Base-by-base conservation (phyloP, 164 flowering plant species). In the Tinospora cordifolia region DNA sequence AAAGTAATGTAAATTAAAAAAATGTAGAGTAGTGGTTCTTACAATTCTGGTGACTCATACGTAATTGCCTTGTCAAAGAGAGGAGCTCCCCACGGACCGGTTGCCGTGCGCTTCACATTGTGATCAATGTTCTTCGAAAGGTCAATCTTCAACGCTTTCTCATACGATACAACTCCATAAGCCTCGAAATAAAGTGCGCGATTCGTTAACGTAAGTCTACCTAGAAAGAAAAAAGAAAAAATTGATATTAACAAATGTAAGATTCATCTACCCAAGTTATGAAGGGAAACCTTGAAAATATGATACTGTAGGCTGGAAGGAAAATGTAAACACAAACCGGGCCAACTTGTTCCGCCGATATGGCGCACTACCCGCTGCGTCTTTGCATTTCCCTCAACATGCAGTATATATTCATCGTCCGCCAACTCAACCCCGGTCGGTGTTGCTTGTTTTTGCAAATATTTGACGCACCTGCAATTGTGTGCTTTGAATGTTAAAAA, bases 61-160 rank as follows among this genome's bases (percentile, higher is more conserved):
- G 82, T 44, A 25, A 92, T 84, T 27, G 91, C 99, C 81, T 94
- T 90, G 82, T 94, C 97, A 68, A 87, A 94, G 14, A 94, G 82
- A 44, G 95, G 92, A 78, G 93, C 97, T 59, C 99, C 97, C 93
- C 92, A 94, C n/a, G 99, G 99, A 30, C 99, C 99, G 2, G 97
- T 94, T 2, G 91, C 83, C 71, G 79, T 76, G 62, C 93, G 81
- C 65, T 80, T 87, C 57, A 88, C 87, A 66, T 40, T 80, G 36
- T 86, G 97, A 57, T 84, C 81, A 0, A 44, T 34, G 14, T 85
- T 78, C 74, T 81, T 82, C 13, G 97, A 87, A 38, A 94, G 89
- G 71, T 90, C 96, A 54, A 92, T 80, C 77, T 84, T 89, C 47
- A 90, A 26, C 26, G 99, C 97, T 75, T 89, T 81, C 76, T 92